Conservation (phyloP, 108 stramenopile species). For the Cyclotella choctawhatcheeana region DNA sequence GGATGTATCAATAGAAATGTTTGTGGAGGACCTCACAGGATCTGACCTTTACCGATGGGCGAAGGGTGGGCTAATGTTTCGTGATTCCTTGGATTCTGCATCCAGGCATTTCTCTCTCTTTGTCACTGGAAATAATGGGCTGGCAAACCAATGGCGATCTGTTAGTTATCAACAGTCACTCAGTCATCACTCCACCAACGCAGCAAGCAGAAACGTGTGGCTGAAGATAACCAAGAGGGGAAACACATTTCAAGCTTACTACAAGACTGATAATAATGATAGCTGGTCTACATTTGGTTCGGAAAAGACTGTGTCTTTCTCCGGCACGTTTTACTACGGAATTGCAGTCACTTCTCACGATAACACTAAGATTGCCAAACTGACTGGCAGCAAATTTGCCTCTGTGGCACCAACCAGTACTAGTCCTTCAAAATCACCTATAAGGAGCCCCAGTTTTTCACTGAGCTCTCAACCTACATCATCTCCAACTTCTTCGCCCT, state of each 20-base stretch:
- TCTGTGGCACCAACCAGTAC: no score
- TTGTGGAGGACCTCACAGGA: background rate
- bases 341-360: slow-evolving; percentile 1
- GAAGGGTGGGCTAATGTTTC: slow-evolving; percentile 29
- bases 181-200: no score
- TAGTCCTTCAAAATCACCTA: no score
- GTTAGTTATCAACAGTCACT: background rate
- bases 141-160: slow-evolving; percentile 17
- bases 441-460: no score
- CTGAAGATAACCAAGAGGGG: background rate
- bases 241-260: slow-evolving; percentile 4
- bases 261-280: background rate
- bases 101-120: slow-evolving; percentile 15
- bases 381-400: no score
- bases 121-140: slow-evolving; percentile 20
- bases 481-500: no score
- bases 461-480: no score
- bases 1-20: background rate
- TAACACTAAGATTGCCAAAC: background rate
- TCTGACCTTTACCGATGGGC: background rate
- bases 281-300: background rate
- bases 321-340: background rate
- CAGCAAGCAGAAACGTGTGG: no score
- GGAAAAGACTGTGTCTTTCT: background rate
- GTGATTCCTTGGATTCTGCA: background rate